These are phyloP conservation scores for Penicillium antarcticum DNA, from an alignment of 495 filamentous ascomycete genomes.

Conservation along the genomic window DNA sequence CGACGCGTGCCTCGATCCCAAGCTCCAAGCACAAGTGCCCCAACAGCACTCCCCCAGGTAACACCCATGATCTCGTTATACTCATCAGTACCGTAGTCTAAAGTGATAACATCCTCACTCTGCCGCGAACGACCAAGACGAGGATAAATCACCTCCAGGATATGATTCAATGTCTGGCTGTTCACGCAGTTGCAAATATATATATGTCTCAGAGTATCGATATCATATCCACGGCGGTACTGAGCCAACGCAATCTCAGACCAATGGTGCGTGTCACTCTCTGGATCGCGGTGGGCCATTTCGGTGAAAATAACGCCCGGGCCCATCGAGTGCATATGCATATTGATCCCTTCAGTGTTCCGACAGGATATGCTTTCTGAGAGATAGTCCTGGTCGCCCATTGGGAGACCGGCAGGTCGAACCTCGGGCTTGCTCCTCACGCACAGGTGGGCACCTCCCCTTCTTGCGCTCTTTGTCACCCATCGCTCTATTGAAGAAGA, in stretches of 20 bases:
- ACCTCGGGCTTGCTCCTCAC: too few relatives aligned
- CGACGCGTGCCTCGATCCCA: background rate
- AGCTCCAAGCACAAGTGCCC: background rate
- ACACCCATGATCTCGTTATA: background rate
- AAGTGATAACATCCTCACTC: background rate
- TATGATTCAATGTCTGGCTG: background rate
- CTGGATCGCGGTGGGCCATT: too few relatives aligned
- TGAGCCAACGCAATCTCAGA: conserved; percentile 1
- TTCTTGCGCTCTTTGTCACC: too few relatives aligned
- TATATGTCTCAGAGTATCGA: background rate
- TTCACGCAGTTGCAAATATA: background rate
- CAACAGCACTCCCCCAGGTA: background rate
- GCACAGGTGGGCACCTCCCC: too few relatives aligned
- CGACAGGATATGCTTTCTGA: too few relatives aligned
- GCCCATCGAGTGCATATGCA: too few relatives aligned
- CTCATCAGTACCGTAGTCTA: background rate
- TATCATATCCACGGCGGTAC: background rate
- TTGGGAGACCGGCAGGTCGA: too few relatives aligned
- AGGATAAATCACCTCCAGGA: background rate
- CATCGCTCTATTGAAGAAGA: too few relatives aligned
- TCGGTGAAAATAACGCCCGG: background rate
- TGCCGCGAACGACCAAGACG: background rate
- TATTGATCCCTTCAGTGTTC: too few relatives aligned
- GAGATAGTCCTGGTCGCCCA: too few relatives aligned
- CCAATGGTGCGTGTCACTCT: background rate